Percentiles rank a stretch among this genome's conserved stretches.
Conservation (phyloP, 208 protist genomes). For the Trypanosoma boissoni region DNA sequence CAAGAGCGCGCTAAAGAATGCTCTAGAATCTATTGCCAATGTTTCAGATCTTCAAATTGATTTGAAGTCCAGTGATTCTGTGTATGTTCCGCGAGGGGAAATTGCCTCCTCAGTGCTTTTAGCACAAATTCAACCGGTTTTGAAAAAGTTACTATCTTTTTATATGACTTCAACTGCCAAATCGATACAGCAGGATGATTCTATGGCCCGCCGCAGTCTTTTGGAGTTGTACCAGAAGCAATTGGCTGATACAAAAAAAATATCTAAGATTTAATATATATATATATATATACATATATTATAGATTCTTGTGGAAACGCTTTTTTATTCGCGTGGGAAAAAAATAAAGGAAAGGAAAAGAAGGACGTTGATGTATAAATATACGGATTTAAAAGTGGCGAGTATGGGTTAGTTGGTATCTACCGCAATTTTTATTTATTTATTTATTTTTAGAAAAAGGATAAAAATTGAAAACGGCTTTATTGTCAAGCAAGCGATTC, state of each 20-base stretch:
- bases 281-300: slow-evolving; percentile 1
- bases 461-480: slow-evolving; percentile 2
- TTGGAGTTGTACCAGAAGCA: slow-evolving; percentile 8
- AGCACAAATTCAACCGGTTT: not conserved
- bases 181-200: not conserved
- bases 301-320: too few relatives aligned
- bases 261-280: slow-evolving; percentile 17
- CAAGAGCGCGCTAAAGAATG: slow-evolving; percentile 10
- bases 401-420: not conserved
- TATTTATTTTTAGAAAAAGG: not conserved
- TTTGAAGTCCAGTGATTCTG: not conserved
- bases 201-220: not conserved
- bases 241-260: not conserved
- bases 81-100: slow-evolving; percentile 7
- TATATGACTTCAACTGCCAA: not conserved
- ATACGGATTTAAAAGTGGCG: too few relatives aligned
- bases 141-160: slow-evolving; percentile 3
- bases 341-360: not conserved
- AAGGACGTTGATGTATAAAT: too few relatives aligned
- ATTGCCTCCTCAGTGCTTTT: not conserved
- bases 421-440: not conserved
- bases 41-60: slow-evolving; percentile 1
- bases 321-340: too few relatives aligned
- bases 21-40: slow-evolving; percentile 2
- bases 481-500: too few relatives aligned